phyloP scores from a whole-genome alignment of 2,329 filamentous ascomycete genomes.

The Xylaria sp. region DNA sequence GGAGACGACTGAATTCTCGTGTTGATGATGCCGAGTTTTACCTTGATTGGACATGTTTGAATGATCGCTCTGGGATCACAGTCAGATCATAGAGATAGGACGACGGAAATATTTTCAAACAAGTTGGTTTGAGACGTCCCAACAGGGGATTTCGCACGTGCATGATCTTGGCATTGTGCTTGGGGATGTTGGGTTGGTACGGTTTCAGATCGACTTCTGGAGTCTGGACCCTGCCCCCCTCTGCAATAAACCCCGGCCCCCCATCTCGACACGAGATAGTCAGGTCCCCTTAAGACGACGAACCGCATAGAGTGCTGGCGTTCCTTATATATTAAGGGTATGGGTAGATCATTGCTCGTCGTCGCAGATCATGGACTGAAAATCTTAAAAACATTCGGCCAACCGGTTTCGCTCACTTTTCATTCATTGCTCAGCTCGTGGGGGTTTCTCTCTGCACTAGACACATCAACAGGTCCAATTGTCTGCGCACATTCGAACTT shows the following conservation, averaged over 20 bases:
- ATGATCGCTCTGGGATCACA: slow-evolving; percentile 14
- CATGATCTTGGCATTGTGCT: slow-evolving; percentile 34
- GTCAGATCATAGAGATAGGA: slow-evolving; percentile 31
- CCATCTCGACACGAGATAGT: slow-evolving; percentile 2
- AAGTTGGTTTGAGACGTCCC: slow-evolving; percentile 30
- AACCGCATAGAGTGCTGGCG: slow-evolving; percentile 7
- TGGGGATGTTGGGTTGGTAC: slow-evolving; percentile 7
- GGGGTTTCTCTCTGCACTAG: not conserved
- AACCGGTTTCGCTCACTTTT: slow-evolving; percentile 39
- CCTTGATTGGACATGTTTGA: slow-evolving; percentile 12
- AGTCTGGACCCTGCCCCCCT: not conserved
- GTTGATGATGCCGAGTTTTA: not conserved
- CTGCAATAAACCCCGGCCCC: slow-evolving; percentile 11
- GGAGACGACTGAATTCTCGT: not conserved
- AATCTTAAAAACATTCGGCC: slow-evolving; percentile 37
- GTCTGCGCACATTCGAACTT: slow-evolving; percentile 9
- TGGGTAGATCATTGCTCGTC: slow-evolving; percentile 41
- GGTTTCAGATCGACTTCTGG: slow-evolving; percentile 35
- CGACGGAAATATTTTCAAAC: slow-evolving; percentile 33
- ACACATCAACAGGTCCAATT: slow-evolving; percentile 23
- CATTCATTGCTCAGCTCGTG: slow-evolving; percentile 5
- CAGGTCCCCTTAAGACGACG: slow-evolving; percentile 12
- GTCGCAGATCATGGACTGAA: slow-evolving; percentile 43
- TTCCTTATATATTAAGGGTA: slow-evolving; percentile 39
- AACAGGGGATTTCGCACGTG: slow-evolving; percentile 26